Conservation (phyloP, 805 yeast species). For the Grigorovia humatica region DNA sequence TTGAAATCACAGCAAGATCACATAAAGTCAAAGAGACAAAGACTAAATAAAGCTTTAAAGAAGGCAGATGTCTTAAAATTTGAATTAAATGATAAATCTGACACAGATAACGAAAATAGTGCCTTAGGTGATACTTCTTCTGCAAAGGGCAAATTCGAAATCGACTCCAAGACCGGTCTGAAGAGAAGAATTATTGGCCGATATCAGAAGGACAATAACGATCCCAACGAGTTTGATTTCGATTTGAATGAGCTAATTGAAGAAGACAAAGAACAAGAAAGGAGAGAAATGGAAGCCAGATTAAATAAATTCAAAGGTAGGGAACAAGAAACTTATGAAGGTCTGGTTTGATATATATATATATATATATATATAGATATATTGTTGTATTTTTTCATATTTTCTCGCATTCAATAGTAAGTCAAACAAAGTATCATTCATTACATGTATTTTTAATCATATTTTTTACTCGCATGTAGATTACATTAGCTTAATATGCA, state of each 20-base stretch:
- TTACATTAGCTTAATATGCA: too few relatives aligned
- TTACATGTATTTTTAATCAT: too few relatives aligned
- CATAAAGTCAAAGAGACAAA: slow-evolving; percentile 2
- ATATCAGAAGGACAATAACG: slow-evolving; percentile 25
- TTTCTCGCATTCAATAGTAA: too few relatives aligned
- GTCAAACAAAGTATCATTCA: too few relatives aligned
- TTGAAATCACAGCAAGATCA: neutral
- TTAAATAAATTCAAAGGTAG: slow-evolving; percentile 14
- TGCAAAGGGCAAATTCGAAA: slow-evolving; percentile 10
- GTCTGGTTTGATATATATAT: slow-evolving; percentile 12
- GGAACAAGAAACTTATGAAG: slow-evolving; percentile 17
- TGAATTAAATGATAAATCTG: slow-evolving; percentile 6
- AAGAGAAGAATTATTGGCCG: slow-evolving; percentile 25
- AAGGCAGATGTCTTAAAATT: slow-evolving; percentile 14
- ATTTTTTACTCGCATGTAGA: too few relatives aligned
- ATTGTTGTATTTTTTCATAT: too few relatives aligned
- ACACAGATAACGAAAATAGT: neutral
- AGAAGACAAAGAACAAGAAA: slow-evolving; percentile 25
- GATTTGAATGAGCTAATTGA: slow-evolving; percentile 39
- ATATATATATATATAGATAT: neutral
- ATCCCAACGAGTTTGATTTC: slow-evolving; percentile 39
- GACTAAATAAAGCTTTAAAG: slow-evolving; percentile 4
- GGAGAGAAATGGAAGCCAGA: slow-evolving; percentile 10
- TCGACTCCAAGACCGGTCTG: slow-evolving; percentile 22
- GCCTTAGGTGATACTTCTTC: slow-evolving; percentile 5